Evolutionary conservation across 164 flowering plant genomes (phyloP), one percentile per base, ranked within the genome.

Genomic region (Aristolochia contorta): DNA sequence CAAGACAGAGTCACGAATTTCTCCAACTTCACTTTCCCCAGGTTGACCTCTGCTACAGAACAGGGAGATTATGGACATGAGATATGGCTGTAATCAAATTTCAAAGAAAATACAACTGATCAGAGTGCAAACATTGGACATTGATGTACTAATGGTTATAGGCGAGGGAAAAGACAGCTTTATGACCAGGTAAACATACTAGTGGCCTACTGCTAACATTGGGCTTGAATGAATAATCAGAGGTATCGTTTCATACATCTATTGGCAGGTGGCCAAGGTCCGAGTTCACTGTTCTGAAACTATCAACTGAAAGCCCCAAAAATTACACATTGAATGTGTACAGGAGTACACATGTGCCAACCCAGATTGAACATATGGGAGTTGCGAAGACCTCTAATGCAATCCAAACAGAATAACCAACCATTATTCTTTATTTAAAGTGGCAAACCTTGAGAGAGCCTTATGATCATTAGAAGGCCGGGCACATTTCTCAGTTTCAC

Each of bases 401-500:
- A 4, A 49, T 21, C 56, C 25, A 22, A 53, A 23, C 56, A 18
- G 25, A 53, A 23, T 22, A 21, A 53, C 19, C 16, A 53, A 23
- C 15, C 2, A 53, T 8, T 27, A 12, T 2, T 49, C 19, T 53
- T 53, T 14, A 21, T 53, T 15, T 7, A 16, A 53, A 16, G 25
- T 22, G 13, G n/a, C 60, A 33, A 76, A 87, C 92, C 92, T 72
- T 56, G 75, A 72, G 18, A 56, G 5, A 67, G 78, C 77, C 50
- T 80, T 62, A 70, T 65, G 64, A 72, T 77, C 86, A 67, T 64
- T 67, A 58, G 60, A 67, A 66, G 71, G 59, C 65, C 65, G 71
- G 33, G 67, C 47, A 60, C 73, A 71, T 71, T 79, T 81, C 72
- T 70, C 72, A 56, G 82, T 66, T 71, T 81, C 82, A n/a, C 78